A percentile compares a stretch with the other conserved stretches of the same genome.
These are phyloP conservation scores for Lepraria neglecta DNA, from an alignment of 495 filamentous ascomycete genomes.

Conservation along the genomic window DNA sequence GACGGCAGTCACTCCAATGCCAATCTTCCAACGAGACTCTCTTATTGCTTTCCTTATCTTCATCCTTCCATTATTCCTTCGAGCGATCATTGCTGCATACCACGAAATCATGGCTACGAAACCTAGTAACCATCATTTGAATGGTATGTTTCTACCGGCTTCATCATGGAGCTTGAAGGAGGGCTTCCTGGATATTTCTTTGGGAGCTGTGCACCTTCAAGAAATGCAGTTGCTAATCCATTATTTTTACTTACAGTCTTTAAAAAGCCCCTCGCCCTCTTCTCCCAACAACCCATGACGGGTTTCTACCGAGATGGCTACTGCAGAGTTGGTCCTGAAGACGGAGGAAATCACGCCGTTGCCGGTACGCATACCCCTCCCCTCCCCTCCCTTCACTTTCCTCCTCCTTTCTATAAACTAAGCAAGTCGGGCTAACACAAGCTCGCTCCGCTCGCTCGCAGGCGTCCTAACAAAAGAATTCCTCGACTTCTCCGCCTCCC, in stretches of 20 bases:
- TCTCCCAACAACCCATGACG: slow-evolving; percentile 51
- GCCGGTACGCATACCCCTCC: slow-evolving; percentile 26
- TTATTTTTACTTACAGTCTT: slow-evolving; percentile 38
- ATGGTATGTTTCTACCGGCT: slow-evolving; percentile 31
- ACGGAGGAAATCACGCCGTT: slow-evolving; percentile 46
- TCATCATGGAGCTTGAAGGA: too few species aligned
- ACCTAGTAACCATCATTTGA: slow-evolving; percentile 51
- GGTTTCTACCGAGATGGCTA: slow-evolving; percentile 57
- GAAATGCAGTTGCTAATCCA: too few species aligned
- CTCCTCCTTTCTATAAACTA: neutral
- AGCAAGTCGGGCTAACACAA: neutral
- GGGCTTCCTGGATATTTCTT: too few species aligned
- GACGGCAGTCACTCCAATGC: neutral
- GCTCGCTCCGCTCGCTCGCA: neutral
- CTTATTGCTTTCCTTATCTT: slow-evolving; percentile 9
- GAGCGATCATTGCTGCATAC: slow-evolving; percentile 4
- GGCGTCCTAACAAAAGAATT: slow-evolving; percentile 53
- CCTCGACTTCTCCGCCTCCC: slow-evolving; percentile 51
- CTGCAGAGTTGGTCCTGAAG: slow-evolving; percentile 44
- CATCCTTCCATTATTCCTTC: slow-evolving; percentile 14
- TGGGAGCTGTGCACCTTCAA: too few species aligned
- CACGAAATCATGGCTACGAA: slow-evolving; percentile 42
- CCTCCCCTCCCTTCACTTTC: neutral
- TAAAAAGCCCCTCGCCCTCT: slow-evolving; percentile 49
- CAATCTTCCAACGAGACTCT: slow-evolving; percentile 2